A percentile compares a stretch with the other conserved stretches of the same genome.
Evolutionary conservation across 2,329 filamentous ascomycete genomes (phyloP).

Genomic region (Ilyonectria mors-panacis): DNA sequence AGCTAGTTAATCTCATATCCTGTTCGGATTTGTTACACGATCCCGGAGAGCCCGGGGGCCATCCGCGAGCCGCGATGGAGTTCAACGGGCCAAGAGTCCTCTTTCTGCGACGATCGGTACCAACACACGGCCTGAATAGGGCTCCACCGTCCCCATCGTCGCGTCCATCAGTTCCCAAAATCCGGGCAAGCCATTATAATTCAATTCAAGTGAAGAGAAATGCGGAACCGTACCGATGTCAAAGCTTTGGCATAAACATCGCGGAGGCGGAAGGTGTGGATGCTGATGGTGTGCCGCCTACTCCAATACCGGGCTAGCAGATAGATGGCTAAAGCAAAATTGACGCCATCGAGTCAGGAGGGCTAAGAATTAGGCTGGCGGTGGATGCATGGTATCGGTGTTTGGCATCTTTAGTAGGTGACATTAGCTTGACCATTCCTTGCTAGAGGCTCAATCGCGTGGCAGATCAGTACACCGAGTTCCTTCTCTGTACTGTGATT

Average conservation of each 20-base stretch:
- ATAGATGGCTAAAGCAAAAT: conserved; percentile 3
- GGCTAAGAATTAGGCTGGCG: background rate
- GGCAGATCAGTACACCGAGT: background rate
- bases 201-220: background rate
- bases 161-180: conserved; percentile 21
- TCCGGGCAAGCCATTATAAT: conserved; percentile 27
- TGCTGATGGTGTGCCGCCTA: background rate
- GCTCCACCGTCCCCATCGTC: conserved; percentile 27
- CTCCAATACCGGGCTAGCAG: background rate
- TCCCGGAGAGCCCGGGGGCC: background rate
- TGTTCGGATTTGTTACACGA: background rate
- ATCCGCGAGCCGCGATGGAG: conserved; percentile 1
- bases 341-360: conserved; percentile 5
- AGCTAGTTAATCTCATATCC: conserved; percentile 2
- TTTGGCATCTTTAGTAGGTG: background rate
- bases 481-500: background rate
- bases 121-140: background rate
- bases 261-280: background rate
- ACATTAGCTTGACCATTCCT: background rate
- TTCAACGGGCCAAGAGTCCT: conserved; percentile 20
- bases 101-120: conserved; percentile 19
- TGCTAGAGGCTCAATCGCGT: background rate
- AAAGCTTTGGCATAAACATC: background rate
- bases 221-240: background rate
- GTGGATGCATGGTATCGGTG: background rate